A percentile compares a stretch with the other conserved stretches of the same genome.
Evolutionary conservation across 441 rosid species (phyloP).

Genomic region (Lepidium campestre): DNA sequence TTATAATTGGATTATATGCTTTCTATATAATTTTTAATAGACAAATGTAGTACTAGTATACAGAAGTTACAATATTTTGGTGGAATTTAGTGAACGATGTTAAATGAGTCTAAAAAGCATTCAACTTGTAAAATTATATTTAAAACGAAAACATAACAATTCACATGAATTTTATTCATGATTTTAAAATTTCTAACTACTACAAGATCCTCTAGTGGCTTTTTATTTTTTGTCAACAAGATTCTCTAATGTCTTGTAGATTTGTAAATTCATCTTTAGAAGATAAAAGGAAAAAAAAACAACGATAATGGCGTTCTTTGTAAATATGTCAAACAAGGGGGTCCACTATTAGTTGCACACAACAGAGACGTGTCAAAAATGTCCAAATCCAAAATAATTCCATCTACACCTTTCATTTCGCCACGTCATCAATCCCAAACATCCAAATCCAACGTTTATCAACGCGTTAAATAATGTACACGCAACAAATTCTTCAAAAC

Average conservation of each 20-base stretch:
- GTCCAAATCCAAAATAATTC: neutral
- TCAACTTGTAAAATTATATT: neutral
- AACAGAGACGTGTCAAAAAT: slow-evolving; percentile 9
- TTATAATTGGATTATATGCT: neutral
- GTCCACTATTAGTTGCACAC: slow-evolving; percentile 5
- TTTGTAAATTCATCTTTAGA: neutral
- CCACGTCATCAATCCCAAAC: neutral
- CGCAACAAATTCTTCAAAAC: neutral
- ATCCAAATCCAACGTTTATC: neutral
- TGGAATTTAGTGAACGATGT: no score
- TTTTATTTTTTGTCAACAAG: no score
- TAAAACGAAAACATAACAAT: neutral
- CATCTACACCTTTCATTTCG: neutral
- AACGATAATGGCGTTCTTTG: neutral
- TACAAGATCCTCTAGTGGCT: no score
- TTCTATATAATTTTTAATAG: neutral
- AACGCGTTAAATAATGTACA: neutral
- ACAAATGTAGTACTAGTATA: neutral
- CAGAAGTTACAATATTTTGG: neutral
- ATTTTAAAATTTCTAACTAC: neutral
- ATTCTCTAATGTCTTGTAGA: neutral
- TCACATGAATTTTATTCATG: neutral
- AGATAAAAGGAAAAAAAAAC: neutral
- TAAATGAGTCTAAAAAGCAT: no score
- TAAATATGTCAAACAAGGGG: slow-evolving; percentile 3